Evolutionary conservation across 768 basidiomycete genomes (phyloP).

Genomic region (Trametes maxima): DNA sequence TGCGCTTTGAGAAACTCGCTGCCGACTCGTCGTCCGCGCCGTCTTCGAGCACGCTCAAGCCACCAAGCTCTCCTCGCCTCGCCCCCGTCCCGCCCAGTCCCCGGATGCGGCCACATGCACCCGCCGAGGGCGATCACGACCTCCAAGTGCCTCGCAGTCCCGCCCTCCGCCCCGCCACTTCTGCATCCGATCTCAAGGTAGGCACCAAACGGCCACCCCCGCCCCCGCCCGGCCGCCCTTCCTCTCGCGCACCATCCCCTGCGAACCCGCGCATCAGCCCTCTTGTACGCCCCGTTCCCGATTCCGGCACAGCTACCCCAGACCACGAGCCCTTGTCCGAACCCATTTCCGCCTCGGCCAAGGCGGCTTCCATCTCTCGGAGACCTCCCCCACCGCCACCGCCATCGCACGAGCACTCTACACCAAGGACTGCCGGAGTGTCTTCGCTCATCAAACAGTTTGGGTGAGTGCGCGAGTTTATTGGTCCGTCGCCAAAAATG

Average conservation of each 20-base stretch:
- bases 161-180: constrained; percentile 48
- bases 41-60: constrained; percentile 13
- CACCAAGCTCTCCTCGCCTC: constrained; percentile 7
- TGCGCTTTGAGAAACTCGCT: constrained; percentile 71
- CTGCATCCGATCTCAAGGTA: constrained; percentile 55
- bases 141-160: constrained; percentile 32
- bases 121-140: constrained; percentile 33
- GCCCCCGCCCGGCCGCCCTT: constrained; percentile 58
- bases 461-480: constrained; percentile 43
- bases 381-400: constrained; percentile 29
- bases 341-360: background rate
- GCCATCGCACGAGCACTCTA: constrained; percentile 10
- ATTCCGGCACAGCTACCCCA: constrained; percentile 20
- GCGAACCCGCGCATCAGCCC: constrained; percentile 50
- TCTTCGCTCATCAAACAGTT: constrained; percentile 49
- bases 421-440: constrained; percentile 30
- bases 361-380: constrained; percentile 6
- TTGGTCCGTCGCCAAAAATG: background rate
- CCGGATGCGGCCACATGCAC: constrained; percentile 42
- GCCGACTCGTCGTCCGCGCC: constrained; percentile 36
- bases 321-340: constrained; percentile 8
- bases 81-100: constrained; percentile 34
- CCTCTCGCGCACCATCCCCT: constrained; percentile 35
- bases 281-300: constrained; percentile 53
- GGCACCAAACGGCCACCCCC: constrained; percentile 50